phyloP scores from a whole-genome alignment of 2,329 filamentous ascomycete species.

The Gaeumannomyces sp. region DNA sequence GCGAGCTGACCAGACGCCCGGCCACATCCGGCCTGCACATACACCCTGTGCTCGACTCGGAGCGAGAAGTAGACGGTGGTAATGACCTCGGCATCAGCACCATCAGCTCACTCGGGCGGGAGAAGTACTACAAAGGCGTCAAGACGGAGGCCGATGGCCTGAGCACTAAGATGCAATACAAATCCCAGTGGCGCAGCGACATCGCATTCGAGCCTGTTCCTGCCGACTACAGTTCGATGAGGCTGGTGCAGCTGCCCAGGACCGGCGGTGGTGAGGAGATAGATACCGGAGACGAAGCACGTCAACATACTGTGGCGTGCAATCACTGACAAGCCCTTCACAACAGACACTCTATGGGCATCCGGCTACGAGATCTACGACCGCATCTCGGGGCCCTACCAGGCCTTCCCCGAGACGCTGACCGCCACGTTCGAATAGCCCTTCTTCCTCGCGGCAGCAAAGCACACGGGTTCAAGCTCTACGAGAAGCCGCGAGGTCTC shows the following conservation, averaged over 20 bases:
- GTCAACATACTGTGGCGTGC: background rate
- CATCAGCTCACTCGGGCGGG: slow-evolving; percentile 47
- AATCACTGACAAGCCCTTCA: background rate
- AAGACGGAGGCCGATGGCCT: slow-evolving; percentile 17
- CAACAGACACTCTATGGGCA: slow-evolving; percentile 56
- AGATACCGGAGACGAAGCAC: too few species aligned
- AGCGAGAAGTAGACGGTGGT: slow-evolving; percentile 41
- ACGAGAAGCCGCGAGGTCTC: slow-evolving; percentile 38
- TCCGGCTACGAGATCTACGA: slow-evolving; percentile 64
- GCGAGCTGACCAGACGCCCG: slow-evolving; percentile 54
- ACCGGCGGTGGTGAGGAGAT: slow-evolving; percentile 26
- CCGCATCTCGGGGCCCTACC: slow-evolving; percentile 49
- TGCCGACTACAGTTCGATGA: slow-evolving; percentile 47
- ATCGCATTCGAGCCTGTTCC: slow-evolving; percentile 49
- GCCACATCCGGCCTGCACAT: slow-evolving; percentile 52
- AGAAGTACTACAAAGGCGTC: slow-evolving; percentile 29
- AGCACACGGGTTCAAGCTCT: slow-evolving; percentile 36
- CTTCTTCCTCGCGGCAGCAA: slow-evolving; percentile 42
- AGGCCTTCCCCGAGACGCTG: slow-evolving; percentile 51
- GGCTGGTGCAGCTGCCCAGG: slow-evolving; percentile 39
- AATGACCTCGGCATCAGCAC: slow-evolving; percentile 50
- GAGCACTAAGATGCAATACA: slow-evolving; percentile 27
- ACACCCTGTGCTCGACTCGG: slow-evolving; percentile 51
- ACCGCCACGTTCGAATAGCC: slow-evolving; percentile 50
- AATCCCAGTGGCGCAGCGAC: slow-evolving; percentile 44